A percentile compares a stretch with the other conserved stretches of the same genome.
These are phyloP conservation scores for Bipolaris zeicola DNA, from an alignment of 2,329 filamentous ascomycete genomes.

Conservation along the genomic window DNA sequence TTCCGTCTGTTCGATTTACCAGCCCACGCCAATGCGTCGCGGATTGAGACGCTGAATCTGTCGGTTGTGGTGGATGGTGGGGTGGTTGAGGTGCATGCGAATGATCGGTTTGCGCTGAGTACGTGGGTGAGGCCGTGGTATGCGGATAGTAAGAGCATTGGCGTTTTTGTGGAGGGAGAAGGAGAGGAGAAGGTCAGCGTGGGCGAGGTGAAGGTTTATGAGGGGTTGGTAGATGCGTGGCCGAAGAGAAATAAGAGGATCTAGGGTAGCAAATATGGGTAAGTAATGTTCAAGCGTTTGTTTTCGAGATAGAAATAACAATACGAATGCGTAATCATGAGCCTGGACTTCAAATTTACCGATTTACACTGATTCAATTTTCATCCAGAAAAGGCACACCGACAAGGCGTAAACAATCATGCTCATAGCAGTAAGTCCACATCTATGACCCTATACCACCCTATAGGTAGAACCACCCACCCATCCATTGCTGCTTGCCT, in stretches of 20 bases:
- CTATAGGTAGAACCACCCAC: background rate
- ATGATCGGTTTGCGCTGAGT: conserved; percentile 50
- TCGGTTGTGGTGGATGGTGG: conserved; percentile 51
- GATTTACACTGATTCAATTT: background rate
- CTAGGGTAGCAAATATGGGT: background rate
- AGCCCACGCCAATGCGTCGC: conserved; percentile 20
- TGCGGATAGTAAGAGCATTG: conserved; percentile 23
- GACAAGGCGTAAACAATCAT: background rate
- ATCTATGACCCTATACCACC: background rate
- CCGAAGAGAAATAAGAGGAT: background rate
- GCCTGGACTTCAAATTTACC: background rate
- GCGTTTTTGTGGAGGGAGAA: conserved; percentile 23
- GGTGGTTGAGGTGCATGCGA: conserved; percentile 50
- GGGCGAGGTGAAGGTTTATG: conserved; percentile 32
- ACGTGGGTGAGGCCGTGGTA: conserved; percentile 52
- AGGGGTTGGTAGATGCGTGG: conserved; percentile 25
- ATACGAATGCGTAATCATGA: background rate
- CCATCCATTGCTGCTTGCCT: background rate
- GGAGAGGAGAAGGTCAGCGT: conserved; percentile 26
- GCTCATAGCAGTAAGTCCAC: background rate
- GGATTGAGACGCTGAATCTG: conserved; percentile 48
- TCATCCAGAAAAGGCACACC: background rate
- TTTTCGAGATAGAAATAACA: background rate
- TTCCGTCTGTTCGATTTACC: conserved; percentile 52
- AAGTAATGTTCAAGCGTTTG: background rate